Evolutionary conservation across 1,139 yeast genomes (phyloP).

Genomic region (Groenewaldozyma sp.): DNA sequence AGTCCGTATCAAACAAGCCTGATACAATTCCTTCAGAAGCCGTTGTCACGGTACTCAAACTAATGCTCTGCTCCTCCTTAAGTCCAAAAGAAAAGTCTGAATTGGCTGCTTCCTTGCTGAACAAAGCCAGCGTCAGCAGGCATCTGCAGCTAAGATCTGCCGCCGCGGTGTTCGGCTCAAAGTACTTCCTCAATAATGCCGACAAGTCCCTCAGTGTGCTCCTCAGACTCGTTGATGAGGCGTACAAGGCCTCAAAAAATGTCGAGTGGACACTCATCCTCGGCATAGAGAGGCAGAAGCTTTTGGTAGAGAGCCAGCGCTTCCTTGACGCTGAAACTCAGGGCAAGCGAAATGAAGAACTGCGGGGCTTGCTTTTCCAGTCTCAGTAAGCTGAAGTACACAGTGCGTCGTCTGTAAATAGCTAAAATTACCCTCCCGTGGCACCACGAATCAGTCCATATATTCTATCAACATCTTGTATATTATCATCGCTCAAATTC

Average conservation of each 20-base stretch:
- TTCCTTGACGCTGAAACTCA: slow-evolving; percentile 1
- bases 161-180: neutral
- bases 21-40: neutral
- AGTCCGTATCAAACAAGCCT: neutral
- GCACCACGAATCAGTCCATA: neutral
- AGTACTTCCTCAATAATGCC: neutral
- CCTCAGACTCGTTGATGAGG: neutral
- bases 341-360: neutral
- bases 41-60: neutral
- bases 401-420: neutral
- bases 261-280: neutral
- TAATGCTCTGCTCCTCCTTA: neutral
- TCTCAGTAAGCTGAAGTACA: neutral
- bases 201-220: neutral
- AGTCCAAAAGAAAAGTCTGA: neutral
- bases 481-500: neutral
- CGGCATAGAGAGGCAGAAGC: neutral
- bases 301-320: neutral
- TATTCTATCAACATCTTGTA: neutral
- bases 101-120: neutral
- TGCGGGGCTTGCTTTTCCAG: neutral
- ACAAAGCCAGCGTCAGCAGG: too few relatives aligned
- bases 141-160: neutral
- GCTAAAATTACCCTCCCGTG: neutral
- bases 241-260: neutral